Base-by-base conservation (phyloP, 2,329 filamentous ascomycete species). In the Fusarium sp. region DNA sequence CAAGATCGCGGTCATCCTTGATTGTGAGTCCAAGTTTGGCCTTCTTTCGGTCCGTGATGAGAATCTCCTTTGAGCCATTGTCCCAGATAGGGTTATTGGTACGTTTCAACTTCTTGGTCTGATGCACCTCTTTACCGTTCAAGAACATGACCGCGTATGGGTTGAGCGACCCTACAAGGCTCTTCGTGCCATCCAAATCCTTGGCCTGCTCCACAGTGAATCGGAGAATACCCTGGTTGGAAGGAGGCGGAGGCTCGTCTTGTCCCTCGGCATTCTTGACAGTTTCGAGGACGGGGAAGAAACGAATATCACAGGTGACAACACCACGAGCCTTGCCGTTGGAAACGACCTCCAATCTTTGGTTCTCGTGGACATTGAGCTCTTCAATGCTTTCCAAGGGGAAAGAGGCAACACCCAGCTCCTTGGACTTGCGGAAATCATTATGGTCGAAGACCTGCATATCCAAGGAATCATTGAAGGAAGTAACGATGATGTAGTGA, bases 11-110 rank as follows among this genome's bases (percentile, higher is more conserved):
- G 71, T 98, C 95, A 75, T 99, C 96, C 81, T 97, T 99, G 85
- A 99, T 89, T 17, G 95, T 92, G 56, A 99, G 83, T 56, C 95
- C 96, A 52, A 99, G 85, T 77, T 93, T 96, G 57, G 96, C 94
- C 76, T 89, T 90, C 82, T 94, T 97, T 66, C 92, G 90, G 77
- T 99, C 94, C 1, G 94, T 97, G 76, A 99, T 95, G 64, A 99
- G 88, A 71, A 99, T 89, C 76, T 99, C 96, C 81, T 97, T 97
- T 71, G 90, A 92, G 8, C 92, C 92, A 76, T 98, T 91, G 54
- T 95, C 91, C 90, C 94, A 99, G 74, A 99, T 94, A 9, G 96
- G 96, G 74, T 97, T 96, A 81, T 99, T 99, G 62, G 94, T 98
- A 64, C 95, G 91, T 86, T 98, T 99, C 74, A 97, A 86, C 79